These are phyloP conservation scores for Malassezia japonica DNA, from an alignment of 1,284 basidiomycete species.

Conservation along the genomic window DNA sequence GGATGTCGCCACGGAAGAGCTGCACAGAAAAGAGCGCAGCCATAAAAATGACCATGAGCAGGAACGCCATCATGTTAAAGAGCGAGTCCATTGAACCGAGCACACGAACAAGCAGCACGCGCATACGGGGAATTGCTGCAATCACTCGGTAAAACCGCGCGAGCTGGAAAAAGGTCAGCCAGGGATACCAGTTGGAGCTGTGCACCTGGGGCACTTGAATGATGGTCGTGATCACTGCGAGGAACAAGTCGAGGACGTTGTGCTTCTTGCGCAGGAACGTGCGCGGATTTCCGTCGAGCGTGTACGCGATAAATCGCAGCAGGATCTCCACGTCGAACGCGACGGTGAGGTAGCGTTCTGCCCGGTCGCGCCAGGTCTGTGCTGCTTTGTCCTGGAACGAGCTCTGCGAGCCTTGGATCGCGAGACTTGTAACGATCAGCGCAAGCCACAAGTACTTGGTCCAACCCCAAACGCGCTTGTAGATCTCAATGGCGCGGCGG, in stretches of 20 bases:
- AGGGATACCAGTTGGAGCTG: slow-evolving; percentile 63
- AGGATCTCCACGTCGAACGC: slow-evolving; percentile 82
- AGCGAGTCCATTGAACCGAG: slow-evolving; percentile 88
- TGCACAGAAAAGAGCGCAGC: slow-evolving; percentile 71
- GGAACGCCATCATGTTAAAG: slow-evolving; percentile 84
- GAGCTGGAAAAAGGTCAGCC: slow-evolving; percentile 85
- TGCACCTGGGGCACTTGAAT: slow-evolving; percentile 75
- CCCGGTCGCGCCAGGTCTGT: slow-evolving; percentile 49
- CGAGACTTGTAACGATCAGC: slow-evolving; percentile 56
- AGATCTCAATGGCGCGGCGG: slow-evolving; percentile 14
- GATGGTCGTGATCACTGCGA: slow-evolving; percentile 69
- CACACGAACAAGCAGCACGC: slow-evolving; percentile 54
- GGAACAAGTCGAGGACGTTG: slow-evolving; percentile 69
- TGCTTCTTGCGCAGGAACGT: slow-evolving; percentile 60
- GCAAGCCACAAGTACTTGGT: slow-evolving; percentile 53
- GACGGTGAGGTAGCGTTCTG: slow-evolving; percentile 71
- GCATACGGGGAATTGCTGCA: slow-evolving; percentile 73
- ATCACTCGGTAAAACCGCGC: slow-evolving; percentile 88
- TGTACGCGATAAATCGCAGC: slow-evolving; percentile 58
- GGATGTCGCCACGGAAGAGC: slow-evolving; percentile 66
- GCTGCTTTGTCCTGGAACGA: slow-evolving; percentile 46
- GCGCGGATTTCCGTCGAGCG: slow-evolving; percentile 71
- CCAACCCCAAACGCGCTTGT: slow-evolving; percentile 37
- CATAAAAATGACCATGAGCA: slow-evolving; percentile 78
- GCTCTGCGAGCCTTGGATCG: slow-evolving; percentile 67